These are phyloP conservation scores for Apiotrichum gamsii DNA, from an alignment of 1,284 basidiomycete species.

Conservation along the genomic window DNA sequence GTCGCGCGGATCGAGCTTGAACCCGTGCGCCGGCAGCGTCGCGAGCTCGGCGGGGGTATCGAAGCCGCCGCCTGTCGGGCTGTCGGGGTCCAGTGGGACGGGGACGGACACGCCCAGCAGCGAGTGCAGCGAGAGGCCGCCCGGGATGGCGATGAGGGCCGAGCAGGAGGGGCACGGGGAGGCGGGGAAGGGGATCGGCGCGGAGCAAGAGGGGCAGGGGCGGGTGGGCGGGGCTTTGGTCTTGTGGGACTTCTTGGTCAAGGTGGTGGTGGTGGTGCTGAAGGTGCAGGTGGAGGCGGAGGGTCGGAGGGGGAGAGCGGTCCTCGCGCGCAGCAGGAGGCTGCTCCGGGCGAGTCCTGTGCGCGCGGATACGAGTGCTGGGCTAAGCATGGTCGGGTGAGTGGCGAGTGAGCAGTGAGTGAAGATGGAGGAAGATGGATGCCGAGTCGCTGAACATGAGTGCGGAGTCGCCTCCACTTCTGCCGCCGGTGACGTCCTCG, in stretches of 20 bases:
- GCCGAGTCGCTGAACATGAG: too few species aligned
- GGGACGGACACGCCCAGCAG: constrained; percentile 32
- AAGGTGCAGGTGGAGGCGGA: neutral
- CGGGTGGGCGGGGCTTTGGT: constrained; percentile 16
- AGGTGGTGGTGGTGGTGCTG: neutral
- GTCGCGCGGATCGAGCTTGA: constrained; percentile 32
- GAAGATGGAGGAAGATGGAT: too few species aligned
- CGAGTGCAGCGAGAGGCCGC: constrained; percentile 36
- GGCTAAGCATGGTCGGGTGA: constrained; percentile 13
- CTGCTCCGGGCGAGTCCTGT: too few species aligned
- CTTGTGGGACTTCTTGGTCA: neutral
- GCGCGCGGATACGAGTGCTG: too few species aligned
- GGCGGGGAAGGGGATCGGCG: constrained; percentile 24
- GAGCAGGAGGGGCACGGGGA: constrained; percentile 42
- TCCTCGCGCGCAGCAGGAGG: too few species aligned
- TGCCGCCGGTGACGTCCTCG: too few species aligned
- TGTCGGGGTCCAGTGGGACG: constrained; percentile 7
- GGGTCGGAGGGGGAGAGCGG: constrained; percentile 22
- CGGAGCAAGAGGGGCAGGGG: constrained; percentile 30
- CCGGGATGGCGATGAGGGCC: constrained; percentile 33
- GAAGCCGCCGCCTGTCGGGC: constrained; percentile 11
- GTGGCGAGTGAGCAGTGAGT: neutral
- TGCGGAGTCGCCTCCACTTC: too few species aligned
- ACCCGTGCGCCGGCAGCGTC: constrained; percentile 33
- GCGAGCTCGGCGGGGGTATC: constrained; percentile 30